phyloP scores from a whole-genome alignment of 345 rosid genomes.

The Cardiospermum halicacabum region DNA sequence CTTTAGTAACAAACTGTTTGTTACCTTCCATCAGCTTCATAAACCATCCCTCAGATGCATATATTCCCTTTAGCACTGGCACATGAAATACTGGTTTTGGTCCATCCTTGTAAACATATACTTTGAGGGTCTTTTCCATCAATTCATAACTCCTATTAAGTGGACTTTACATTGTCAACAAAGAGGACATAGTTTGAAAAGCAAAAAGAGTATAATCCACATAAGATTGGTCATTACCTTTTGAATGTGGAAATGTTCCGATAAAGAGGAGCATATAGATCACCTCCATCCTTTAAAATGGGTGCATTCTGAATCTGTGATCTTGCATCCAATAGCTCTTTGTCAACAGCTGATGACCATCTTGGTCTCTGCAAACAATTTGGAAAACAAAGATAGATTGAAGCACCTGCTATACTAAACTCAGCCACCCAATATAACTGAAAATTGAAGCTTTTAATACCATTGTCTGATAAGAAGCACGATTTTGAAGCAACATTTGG shows the following conservation, averaged over 20 bases:
- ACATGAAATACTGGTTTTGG: conserved; percentile 66
- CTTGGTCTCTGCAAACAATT: conserved; percentile 45
- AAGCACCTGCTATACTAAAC: background rate
- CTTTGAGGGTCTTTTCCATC: conserved; percentile 81
- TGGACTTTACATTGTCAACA: background rate
- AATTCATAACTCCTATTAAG: conserved; percentile 84
- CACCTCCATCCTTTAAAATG: conserved; percentile 33
- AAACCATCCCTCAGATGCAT: conserved; percentile 99
- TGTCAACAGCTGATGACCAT: conserved; percentile 57
- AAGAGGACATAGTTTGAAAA: background rate
- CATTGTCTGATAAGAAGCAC: conserved; percentile 35
- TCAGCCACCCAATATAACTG: conserved; percentile 1
- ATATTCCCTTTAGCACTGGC: conserved; percentile 77
- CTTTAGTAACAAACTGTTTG: conserved; percentile 58
- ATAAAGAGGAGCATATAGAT: conserved; percentile 64
- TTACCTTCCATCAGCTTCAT: conserved; percentile 73
- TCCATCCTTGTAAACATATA: conserved; percentile 85
- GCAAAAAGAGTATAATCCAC: background rate
- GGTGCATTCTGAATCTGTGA: conserved; percentile 65
- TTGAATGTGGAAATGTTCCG: conserved; percentile 73
- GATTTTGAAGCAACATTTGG: conserved; percentile 50
- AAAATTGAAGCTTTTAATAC: conserved; percentile 30
- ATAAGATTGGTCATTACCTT: conserved; percentile 33
- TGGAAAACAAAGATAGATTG: conserved; percentile 8
- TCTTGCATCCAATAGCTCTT: conserved; percentile 52